Conservation (phyloP, 2,329 filamentous ascomycete genomes). For the Xylaria sp. region DNA sequence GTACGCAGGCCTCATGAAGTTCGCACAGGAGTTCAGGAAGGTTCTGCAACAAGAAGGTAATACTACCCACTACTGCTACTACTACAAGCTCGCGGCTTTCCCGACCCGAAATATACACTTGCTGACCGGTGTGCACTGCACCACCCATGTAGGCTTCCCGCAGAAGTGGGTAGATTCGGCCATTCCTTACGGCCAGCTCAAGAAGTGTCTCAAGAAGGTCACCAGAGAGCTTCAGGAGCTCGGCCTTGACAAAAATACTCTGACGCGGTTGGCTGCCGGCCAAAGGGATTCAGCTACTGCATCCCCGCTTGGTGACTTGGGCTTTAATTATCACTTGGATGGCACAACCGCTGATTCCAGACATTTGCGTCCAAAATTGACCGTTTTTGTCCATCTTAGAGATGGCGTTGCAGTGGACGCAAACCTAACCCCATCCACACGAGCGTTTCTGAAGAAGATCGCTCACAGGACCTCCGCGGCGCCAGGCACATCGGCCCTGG, state of each 20-base stretch:
- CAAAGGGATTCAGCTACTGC: conserved; percentile 48
- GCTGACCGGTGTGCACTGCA: conserved; percentile 1
- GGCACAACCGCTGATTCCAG: conserved; percentile 48
- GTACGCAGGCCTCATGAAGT: conserved; percentile 68
- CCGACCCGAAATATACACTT: background rate
- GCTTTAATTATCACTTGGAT: conserved; percentile 59
- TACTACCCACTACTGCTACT: background rate
- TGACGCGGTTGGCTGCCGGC: conserved; percentile 64
- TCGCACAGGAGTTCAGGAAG: conserved; percentile 76
- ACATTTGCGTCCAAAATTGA: conserved; percentile 67
- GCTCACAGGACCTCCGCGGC: conserved; percentile 42
- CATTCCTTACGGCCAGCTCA: conserved; percentile 81
- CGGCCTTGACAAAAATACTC: conserved; percentile 71
- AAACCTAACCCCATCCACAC: conserved; percentile 66
- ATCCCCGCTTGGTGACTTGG: conserved; percentile 31
- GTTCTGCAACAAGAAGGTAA: conserved; percentile 64
- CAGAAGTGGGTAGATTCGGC: conserved; percentile 72
- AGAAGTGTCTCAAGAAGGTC: conserved; percentile 86
- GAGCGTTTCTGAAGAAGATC: conserved; percentile 63
- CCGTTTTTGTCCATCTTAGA: conserved; percentile 67
- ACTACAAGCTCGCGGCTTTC: no score
- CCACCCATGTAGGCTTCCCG: conserved; percentile 62
- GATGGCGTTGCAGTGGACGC: conserved; percentile 72
- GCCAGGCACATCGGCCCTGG: background rate
- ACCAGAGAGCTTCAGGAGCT: conserved; percentile 69